Evolutionary conservation across 2,329 filamentous ascomycete species (phyloP), one percentile per base, ranked within the genome.

Genomic region (Parasarocladium wereldwijsianum): DNA sequence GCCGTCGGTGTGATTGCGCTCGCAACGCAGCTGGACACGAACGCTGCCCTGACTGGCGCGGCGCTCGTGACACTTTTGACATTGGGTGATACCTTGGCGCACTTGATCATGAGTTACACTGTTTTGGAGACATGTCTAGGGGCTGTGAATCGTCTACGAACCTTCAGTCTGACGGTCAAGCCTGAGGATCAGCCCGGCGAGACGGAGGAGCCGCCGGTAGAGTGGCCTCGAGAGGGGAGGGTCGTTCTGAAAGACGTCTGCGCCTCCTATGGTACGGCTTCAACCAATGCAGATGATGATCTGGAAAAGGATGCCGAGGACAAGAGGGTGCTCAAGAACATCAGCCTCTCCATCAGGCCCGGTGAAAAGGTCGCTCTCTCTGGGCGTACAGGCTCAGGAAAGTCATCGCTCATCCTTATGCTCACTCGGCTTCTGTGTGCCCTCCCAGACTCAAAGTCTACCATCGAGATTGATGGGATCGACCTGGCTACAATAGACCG

Each of bases 1-100:
- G 62, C 62, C 1, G 45, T 60, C 3, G 36, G 59, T 2, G 42
- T 70, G 0, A 56, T 69, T 11, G 28, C 37, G 4, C 45, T 70
- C 3, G 56, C 63, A 0, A 63, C 65, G 0, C 47, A 52, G 33
- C 36, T 55, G 12, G 42, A 42, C 4, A 38, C 47, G 4, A 49
- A 42, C 26, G 41, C 47, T 1, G 51, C 45, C 1, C 49, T 55
- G 24, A 49, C 51, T 0, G 55, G 54, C 14, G 52, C 50, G 7
- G 44, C 45, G 11, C 34, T 58, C 14, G 40, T 59, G 12, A 45
- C 47, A 5, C 39, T 59, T 5, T 54, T 59, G 44, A 35, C 31
- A 4, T 51, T 59, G 29, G 47, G 54, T 14, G 40, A 14, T 13
- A 10, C 9, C 6, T 21, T 39, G 3, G 13, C 15, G 8, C 25